Evolutionary conservation across 495 filamentous ascomycete species (phyloP).

Genomic region (Venustampulla echinocandica): DNA sequence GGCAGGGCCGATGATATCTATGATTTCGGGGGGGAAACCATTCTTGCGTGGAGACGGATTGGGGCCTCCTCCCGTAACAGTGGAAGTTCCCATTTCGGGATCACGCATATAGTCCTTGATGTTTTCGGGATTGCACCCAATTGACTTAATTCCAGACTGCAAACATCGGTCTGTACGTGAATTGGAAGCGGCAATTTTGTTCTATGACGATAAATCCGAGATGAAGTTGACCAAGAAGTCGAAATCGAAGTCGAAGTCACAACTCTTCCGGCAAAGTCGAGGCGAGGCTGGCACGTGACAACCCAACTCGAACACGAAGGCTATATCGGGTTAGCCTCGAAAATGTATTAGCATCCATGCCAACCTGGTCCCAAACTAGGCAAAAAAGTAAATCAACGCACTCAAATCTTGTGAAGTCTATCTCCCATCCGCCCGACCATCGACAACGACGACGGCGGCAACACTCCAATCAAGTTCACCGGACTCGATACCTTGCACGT

Average conservation of each 20-base stretch:
- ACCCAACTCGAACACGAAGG: neutral
- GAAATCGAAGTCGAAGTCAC: too few relatives aligned
- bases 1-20: conserved; percentile 20
- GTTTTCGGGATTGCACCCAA: conserved; percentile 15
- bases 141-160: conserved; percentile 12
- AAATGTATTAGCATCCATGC: neutral
- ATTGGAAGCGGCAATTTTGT: neutral
- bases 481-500: conserved; percentile 2
- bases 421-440: neutral
- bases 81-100: neutral
- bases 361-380: neutral
- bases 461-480: conserved; percentile 4
- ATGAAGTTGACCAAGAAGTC: too few relatives aligned
- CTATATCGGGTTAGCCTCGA: neutral
- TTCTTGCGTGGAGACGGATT: neutral
- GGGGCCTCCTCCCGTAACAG: neutral
- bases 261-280: too few relatives aligned
- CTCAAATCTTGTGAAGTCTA: conserved; percentile 4
- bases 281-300: too few relatives aligned
- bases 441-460: conserved; percentile 6
- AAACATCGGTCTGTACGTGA: neutral
- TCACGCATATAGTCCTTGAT: conserved; percentile 17
- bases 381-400: conserved; percentile 5
- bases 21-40: conserved; percentile 13
- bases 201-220: too few relatives aligned